A percentile compares a stretch with the other conserved stretches of the same genome.
Conservation (phyloP, 2,329 filamentous ascomycete species). For the Parafenestella ontariensis region DNA sequence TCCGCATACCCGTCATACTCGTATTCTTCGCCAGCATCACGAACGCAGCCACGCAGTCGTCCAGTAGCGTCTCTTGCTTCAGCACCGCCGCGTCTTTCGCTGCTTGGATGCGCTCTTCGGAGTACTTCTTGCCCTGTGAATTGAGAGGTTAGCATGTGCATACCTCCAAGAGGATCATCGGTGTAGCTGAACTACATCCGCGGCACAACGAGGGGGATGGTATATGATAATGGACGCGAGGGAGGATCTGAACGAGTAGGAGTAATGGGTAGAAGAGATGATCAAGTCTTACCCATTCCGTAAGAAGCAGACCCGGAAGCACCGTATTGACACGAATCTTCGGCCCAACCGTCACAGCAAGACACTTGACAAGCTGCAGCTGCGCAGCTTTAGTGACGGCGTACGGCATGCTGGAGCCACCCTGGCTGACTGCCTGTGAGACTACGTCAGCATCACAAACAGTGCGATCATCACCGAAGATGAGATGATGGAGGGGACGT, state of each 20-base stretch:
- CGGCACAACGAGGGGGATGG: too few species aligned
- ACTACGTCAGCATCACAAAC: conserved; percentile 7
- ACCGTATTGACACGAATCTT: conserved; percentile 72
- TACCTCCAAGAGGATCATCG: too few species aligned
- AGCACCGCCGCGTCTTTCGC: conserved; percentile 65
- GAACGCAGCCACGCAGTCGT: conserved; percentile 64
- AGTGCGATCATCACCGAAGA: too few species aligned
- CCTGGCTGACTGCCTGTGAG: conserved; percentile 55
- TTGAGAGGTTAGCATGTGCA: too few species aligned
- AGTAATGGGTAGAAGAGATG: not conserved
- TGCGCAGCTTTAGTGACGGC: conserved; percentile 79
- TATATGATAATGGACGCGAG: too few species aligned
- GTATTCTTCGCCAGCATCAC: conserved; percentile 62
- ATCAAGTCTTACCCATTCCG: conserved; percentile 53
- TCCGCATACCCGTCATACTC: conserved; percentile 57
- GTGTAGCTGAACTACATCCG: too few species aligned
- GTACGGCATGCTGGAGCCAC: conserved; percentile 72
- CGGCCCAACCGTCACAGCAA: conserved; percentile 67
- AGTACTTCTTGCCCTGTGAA: conserved; percentile 62
- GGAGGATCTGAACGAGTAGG: too few species aligned
- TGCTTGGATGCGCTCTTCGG: conserved; percentile 62
- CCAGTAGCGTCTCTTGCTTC: conserved; percentile 62
- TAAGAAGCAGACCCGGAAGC: conserved; percentile 68
- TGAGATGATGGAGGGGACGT: too few species aligned
- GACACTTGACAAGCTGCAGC: conserved; percentile 70